phyloP scores from a whole-genome alignment of 2,329 filamentous ascomycete species.

The Drechslerella coelobrocha region DNA sequence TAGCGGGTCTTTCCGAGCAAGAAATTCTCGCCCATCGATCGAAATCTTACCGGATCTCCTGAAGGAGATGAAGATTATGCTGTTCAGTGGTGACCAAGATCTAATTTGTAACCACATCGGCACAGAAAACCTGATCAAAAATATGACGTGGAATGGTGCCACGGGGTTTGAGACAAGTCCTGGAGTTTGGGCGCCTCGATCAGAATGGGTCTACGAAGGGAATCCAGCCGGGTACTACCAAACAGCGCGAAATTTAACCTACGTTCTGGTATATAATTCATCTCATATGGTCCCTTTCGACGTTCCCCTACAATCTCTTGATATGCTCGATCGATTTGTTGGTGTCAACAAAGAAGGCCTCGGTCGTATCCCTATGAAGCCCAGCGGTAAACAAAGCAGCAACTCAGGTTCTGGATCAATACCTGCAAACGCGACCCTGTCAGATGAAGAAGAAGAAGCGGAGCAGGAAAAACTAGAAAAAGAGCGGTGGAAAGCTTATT shows the following conservation, averaged over 20 bases:
- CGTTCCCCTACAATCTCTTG: slow-evolving; percentile 80
- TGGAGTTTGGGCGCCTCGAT: slow-evolving; percentile 88
- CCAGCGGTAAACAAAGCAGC: slow-evolving; percentile 61
- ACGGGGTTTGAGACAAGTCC: slow-evolving; percentile 85
- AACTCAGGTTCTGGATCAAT: slow-evolving; percentile 85
- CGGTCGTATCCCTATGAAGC: slow-evolving; percentile 76
- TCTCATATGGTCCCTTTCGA: slow-evolving; percentile 99
- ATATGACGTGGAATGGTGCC: slow-evolving; percentile 88
- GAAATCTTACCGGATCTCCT: slow-evolving; percentile 79
- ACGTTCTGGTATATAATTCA: slow-evolving; percentile 92
- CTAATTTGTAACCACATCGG: slow-evolving; percentile 97
- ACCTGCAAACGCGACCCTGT: slow-evolving; percentile 73
- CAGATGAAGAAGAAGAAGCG: slow-evolving; percentile 64
- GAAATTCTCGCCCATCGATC: slow-evolving; percentile 75
- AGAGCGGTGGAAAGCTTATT: slow-evolving; percentile 87
- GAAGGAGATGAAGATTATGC: slow-evolving; percentile 75
- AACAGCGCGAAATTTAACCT: slow-evolving; percentile 91
- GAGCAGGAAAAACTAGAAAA: slow-evolving; percentile 77
- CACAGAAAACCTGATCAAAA: slow-evolving; percentile 87
- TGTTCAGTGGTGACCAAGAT: slow-evolving; percentile 94
- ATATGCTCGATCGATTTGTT: slow-evolving; percentile 98
- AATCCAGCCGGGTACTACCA: slow-evolving; percentile 91
- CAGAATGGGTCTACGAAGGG: slow-evolving; percentile 92
- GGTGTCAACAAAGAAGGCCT: slow-evolving; percentile 88
- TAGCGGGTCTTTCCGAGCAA: slow-evolving; percentile 71